Evolutionary conservation across 169 alveolate genomes (phyloP), one percentile per base, ranked within the genome.

Genomic region (Cystoisospora suis): DNA sequence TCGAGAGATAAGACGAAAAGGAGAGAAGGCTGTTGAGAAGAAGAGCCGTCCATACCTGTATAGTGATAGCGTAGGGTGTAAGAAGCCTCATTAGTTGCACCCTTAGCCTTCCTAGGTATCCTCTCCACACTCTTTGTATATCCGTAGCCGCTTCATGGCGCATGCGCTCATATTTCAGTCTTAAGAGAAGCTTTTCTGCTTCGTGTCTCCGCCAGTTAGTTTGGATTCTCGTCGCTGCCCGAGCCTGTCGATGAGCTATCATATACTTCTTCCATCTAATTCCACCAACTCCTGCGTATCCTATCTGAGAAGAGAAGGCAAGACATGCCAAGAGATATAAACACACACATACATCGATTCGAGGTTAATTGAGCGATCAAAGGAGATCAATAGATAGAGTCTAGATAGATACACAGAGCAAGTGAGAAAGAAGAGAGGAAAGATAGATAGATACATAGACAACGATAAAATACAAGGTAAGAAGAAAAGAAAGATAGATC

Each of bases 81-180:
- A 83, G 59, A 6, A 49, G 44, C 45, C 70, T 40, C 89, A 83
- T 83, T 38, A 83, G 80, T 17, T 61, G 53, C 2, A 83, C 79
- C 46, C 89, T 40, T 29, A 83, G 80, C 38, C 89, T 56, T 2
- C 72, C 77, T 15, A 83, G 56, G 56, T 59, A 59, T 36, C 89
- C 89, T 7, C 89, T 40, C 89, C 89, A 83, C 59, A 59, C 61
- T 0, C 58, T 2, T 61, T 83, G 89, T 53, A 83, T 83, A 34
- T 53, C 70, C 3, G 65, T 59, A 27, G 89, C 89, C 4, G 80
- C 77, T 17, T 20, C 29, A 61, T 59, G 56, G 20, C 38, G 36
- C 40, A 23, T 32, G 9, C 23, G 1, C 44, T 83, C 81, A 17
- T 36, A 15, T 2, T 58, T 56, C n/a, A 83, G 59, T 7, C 44